phyloP scores from a whole-genome alignment of 768 basidiomycete species.

The Pholiota molesta region DNA sequence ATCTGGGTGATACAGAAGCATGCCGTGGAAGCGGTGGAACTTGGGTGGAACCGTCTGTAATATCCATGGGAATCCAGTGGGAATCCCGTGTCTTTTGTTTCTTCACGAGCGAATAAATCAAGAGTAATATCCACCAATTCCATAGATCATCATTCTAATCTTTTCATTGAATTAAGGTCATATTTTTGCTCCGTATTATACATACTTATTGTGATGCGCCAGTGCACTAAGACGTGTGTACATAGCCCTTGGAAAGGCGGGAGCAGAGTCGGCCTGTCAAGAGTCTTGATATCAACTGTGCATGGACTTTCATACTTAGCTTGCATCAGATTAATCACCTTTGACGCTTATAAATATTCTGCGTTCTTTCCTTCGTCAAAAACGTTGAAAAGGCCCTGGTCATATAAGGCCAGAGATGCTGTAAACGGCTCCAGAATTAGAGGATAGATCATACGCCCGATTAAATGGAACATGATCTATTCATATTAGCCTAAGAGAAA shows the following conservation, averaged over 20 bases:
- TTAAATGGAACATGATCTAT: conserved; percentile 7
- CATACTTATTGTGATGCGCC: neutral
- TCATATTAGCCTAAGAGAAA: conserved; percentile 2
- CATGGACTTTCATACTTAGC: neutral
- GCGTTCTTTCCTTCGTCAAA: neutral
- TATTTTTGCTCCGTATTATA: neutral
- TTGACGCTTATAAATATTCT: neutral
- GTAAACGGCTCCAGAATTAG: conserved; percentile 8
- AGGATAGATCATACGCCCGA: conserved; percentile 2
- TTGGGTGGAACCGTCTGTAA: neutral
- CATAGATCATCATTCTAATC: neutral
- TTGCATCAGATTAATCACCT: neutral
- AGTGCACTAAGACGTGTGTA: too few relatives aligned
- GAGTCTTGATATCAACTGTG: too few relatives aligned
- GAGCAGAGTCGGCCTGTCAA: too few relatives aligned
- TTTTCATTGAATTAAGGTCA: neutral
- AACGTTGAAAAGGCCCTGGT: conserved; percentile 7
- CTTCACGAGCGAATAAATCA: neutral
- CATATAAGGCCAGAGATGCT: conserved; percentile 5
- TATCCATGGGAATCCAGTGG: neutral
- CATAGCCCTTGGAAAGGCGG: too few relatives aligned
- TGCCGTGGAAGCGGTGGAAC: neutral
- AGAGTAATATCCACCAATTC: neutral
- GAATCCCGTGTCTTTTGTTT: neutral
- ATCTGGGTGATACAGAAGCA: neutral